A percentile compares a stretch with the other conserved stretches of the same genome.
phyloP scores from a whole-genome alignment of 2,329 filamentous ascomycete species.

The Trichophyton verrucosum region DNA sequence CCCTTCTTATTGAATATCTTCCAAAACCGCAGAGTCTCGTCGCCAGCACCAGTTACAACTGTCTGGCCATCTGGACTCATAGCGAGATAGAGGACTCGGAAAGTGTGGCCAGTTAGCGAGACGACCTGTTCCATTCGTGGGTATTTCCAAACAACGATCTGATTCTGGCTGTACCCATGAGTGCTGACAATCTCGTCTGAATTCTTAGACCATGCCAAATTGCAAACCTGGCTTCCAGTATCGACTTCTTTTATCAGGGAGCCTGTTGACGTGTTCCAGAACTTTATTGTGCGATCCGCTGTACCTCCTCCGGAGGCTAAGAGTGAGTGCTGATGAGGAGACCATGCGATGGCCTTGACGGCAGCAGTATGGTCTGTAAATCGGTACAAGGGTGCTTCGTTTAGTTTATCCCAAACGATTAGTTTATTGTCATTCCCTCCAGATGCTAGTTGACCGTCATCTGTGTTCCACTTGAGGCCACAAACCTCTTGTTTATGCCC shows the following conservation, averaged over 20 bases:
- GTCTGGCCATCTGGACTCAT: conserved; percentile 95
- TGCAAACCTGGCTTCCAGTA: conserved; percentile 97
- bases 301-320: conserved; percentile 94
- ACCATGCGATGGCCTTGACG: conserved; percentile 97
- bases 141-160: conserved; percentile 99
- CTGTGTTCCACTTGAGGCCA: conserved; percentile 90
- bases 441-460: conserved; percentile 86
- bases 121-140: conserved; percentile 96
- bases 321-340: conserved; percentile 83
- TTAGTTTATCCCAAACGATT: conserved; percentile 95
- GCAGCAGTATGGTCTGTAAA: conserved; percentile 92
- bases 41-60: conserved; percentile 89
- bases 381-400: conserved; percentile 82
- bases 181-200: conserved; percentile 96
- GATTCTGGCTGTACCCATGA: conserved; percentile 94
- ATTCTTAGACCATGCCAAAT: conserved; percentile 92
- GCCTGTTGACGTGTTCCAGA: conserved; percentile 89
- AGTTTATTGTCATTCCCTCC: conserved; percentile 98
- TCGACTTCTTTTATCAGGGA: conserved; percentile 75
- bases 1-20: conserved; percentile 81
- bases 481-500: conserved; percentile 98
- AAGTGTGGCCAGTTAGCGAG: conserved; percentile 89
- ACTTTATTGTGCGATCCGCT: conserved; percentile 90
- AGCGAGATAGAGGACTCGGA: conserved; percentile 85
- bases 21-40: conserved; percentile 95